A percentile compares a stretch with the other conserved stretches of the same genome.
phyloP scores from a whole-genome alignment of 2,329 filamentous ascomycete genomes.

The Metarhizium anisopliae region DNA sequence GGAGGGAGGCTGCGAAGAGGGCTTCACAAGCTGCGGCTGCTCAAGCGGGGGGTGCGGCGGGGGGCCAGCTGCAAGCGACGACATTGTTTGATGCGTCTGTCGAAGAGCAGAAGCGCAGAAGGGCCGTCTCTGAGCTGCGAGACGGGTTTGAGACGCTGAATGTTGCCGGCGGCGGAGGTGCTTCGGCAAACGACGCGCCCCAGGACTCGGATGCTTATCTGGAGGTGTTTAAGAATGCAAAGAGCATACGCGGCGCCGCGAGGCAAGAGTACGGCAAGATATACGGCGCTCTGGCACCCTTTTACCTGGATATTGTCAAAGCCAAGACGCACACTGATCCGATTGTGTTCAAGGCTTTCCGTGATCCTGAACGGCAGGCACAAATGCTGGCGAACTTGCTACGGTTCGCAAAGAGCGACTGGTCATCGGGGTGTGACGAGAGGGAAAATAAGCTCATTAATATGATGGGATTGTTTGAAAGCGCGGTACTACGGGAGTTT shows the following conservation, averaged over 20 bases:
- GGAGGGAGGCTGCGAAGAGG: slow-evolving; percentile 43
- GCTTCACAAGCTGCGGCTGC: slow-evolving; percentile 14
- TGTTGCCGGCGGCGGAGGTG: slow-evolving; percentile 27
- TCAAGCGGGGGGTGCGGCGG: slow-evolving; percentile 11
- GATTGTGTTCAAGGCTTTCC: slow-evolving; percentile 76
- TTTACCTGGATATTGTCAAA: slow-evolving; percentile 73
- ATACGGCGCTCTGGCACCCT: slow-evolving; percentile 79
- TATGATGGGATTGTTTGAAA: slow-evolving; percentile 80
- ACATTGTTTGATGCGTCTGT: slow-evolving; percentile 67
- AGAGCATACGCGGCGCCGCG: slow-evolving; percentile 75
- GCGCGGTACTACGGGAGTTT: slow-evolving; percentile 82
- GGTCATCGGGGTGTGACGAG: slow-evolving; percentile 61
- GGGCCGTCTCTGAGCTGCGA: slow-evolving; percentile 21
- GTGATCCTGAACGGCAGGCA: slow-evolving; percentile 83
- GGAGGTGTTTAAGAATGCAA: slow-evolving; percentile 58
- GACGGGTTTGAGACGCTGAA: slow-evolving; percentile 78
- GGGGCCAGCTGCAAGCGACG: slow-evolving; percentile 18
- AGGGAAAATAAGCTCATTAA: slow-evolving; percentile 63
- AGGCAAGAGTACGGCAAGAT: slow-evolving; percentile 85
- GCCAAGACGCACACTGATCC: slow-evolving; percentile 70
- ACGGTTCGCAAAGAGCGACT: slow-evolving; percentile 73
- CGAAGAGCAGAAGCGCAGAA: slow-evolving; percentile 52
- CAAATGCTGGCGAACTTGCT: slow-evolving; percentile 77
- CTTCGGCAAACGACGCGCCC: slow-evolving; percentile 30
- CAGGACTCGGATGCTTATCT: slow-evolving; percentile 58